Evolutionary conservation across 345 rosid genomes (phyloP), one percentile per base, ranked within the genome.

Genomic region (Theobroma cacao): DNA sequence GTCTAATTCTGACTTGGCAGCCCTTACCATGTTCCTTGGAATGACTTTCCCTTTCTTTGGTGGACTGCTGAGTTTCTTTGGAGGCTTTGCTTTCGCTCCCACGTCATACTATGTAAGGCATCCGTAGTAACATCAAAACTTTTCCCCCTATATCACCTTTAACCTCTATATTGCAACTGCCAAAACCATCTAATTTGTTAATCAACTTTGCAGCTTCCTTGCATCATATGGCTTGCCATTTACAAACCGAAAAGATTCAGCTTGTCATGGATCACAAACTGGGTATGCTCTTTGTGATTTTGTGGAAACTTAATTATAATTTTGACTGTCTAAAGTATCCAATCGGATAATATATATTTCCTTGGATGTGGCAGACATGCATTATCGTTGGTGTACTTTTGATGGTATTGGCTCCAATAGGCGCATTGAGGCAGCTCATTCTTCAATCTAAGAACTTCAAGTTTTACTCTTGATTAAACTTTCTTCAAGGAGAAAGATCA

Each of bases 11-110:
- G 59, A 50, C 69, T 63, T 55, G 77, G 72, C 84, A 88, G 93
- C 70, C 22, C 60, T 90, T n/a, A 77, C 88, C 30, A 83, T 82
- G 61, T 85, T 90, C 30, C 7, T 90, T 52, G 93, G 76, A 43
- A 88, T 90, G 40, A 82, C 86, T 26, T 52, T 88, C 50, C 93
- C 94, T 11, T 90, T 90, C 73, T 90, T 90, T 15, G 91, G 91
- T 60, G 93, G 90, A 26, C 79, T 90, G 79, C 80, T 88, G 72
- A 84, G 89, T 36, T 88, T 88, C 81, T 86, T 88, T 55, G 91
- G 91, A 14, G 91, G 93, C 63, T 85, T 90, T 43, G 90, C 77
- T 68, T 90, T 88, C 72, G 85, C 91, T 50, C 85, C 93, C 47
- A 86, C 88, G 28, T 81, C 91, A 0, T 90, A 84, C 53, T 90